Percentiles rank a stretch among this genome's conserved stretches.
Conservation (phyloP, 129 eudicot genomes). For the Pulicaria dysenterica region DNA sequence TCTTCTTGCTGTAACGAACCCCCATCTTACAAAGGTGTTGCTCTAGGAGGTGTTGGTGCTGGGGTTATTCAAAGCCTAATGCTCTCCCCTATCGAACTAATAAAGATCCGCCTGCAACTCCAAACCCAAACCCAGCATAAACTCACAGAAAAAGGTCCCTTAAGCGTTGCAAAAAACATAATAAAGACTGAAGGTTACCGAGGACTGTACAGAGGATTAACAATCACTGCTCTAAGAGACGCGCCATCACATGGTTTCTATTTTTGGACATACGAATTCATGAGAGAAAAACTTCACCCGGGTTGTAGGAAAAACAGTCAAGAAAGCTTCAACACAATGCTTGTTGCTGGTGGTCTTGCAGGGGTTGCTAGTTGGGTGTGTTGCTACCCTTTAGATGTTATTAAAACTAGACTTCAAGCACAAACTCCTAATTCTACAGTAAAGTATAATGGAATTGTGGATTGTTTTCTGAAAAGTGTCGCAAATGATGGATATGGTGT, state of each 20-base stretch:
- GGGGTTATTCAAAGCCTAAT: slow-evolving; percentile 87
- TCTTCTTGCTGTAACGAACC: slow-evolving; percentile 51
- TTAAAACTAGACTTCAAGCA: slow-evolving; percentile 82
- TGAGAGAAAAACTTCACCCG: slow-evolving; percentile 73
- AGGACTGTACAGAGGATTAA: slow-evolving; percentile 74
- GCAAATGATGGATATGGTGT: slow-evolving; percentile 61
- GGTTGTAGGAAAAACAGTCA: slow-evolving; percentile 81
- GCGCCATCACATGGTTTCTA: slow-evolving; percentile 83
- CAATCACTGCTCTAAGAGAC: slow-evolving; percentile 76
- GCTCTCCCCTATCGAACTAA: slow-evolving; percentile 80
- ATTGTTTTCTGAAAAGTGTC: slow-evolving; percentile 67
- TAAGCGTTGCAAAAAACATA: slow-evolving; percentile 52
- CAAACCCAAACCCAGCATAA: slow-evolving; percentile 29
- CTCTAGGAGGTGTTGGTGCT: slow-evolving; percentile 75
- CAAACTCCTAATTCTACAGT: slow-evolving; percentile 40
- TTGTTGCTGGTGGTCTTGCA: slow-evolving; percentile 87
- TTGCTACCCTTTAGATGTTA: slow-evolving; percentile 86
- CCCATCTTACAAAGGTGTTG: slow-evolving; percentile 78
- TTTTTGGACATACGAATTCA: slow-evolving; percentile 82
- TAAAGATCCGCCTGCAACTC: slow-evolving; percentile 85
- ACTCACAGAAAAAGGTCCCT: slow-evolving; percentile 51
- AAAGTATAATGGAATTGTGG: slow-evolving; percentile 65
- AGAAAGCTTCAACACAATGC: slow-evolving; percentile 75
- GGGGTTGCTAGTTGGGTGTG: slow-evolving; percentile 90
- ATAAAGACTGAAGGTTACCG: slow-evolving; percentile 51